Base-by-base conservation (phyloP, 2,329 filamentous ascomycete genomes). In the Epichloe gansuensis region DNA sequence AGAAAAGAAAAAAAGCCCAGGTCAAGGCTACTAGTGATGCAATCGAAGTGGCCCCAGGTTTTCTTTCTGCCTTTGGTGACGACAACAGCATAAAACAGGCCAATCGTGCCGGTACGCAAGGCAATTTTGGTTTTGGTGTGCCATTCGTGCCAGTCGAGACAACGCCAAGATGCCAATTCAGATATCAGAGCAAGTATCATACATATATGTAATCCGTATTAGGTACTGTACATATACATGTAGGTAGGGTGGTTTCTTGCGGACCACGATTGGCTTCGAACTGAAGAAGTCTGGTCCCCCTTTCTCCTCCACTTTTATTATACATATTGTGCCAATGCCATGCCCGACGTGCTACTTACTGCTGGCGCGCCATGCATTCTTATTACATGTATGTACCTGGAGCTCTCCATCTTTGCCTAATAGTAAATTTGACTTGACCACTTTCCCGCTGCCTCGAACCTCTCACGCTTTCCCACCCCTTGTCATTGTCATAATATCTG, bases 401-500 rank as follows among this genome's bases (percentile, higher is more conserved):
- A 34, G 28, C 45, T 35, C 34, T 42, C 34, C 34, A 6, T 39
- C 17, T 11, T 39, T 42, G 13, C 34, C 34, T 31, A 17, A 42
- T 21, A 21, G 17, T 21, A 12, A 13, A n/a, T 28, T 38, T 46
- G 21, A 41, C 41, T 11, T 28, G 38, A 39, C 45, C 45, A 44
- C 45, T 23, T 37, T 46, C 39, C 46, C 46, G 44, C 44, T 37
- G 21, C 25, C 43, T 17, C 34, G 17, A 51, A 43, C 41, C 41
- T 52, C 46, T 52, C 46, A 35, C 41, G 39, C 41, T 45, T 52
- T 42, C 28, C 25, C 52, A n/a, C 44, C n/a, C 43, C 15, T 12
- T 17, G 15, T 43, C 47, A 43, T 46, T 52, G 45, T 54, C 48
- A 51, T 38, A 46, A 42, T 34, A 35, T 49, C 23, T 48, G n/a